Percentiles rank a stretch among this genome's conserved stretches.
Conservation (phyloP, 352 stramenopile species). For the Pythium dissimile region DNA sequence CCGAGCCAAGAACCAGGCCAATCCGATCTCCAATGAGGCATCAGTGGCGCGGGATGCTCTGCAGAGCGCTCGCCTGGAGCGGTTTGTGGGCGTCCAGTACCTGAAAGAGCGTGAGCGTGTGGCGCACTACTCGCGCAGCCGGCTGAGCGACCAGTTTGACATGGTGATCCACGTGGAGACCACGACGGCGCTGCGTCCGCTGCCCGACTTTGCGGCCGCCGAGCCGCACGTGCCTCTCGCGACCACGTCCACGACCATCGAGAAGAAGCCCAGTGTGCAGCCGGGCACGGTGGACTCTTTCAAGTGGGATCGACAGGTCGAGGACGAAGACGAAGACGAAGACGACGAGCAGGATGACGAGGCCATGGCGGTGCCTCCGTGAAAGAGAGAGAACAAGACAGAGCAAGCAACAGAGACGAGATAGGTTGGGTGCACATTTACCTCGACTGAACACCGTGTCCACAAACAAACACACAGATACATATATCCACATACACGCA, state of each 20-base stretch:
- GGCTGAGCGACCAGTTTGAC: constrained; percentile 30
- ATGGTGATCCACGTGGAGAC: constrained; percentile 28
- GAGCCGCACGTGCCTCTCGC: constrained; percentile 12
- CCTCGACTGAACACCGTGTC: no score
- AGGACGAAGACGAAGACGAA: not conserved
- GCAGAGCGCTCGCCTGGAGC: constrained; percentile 20
- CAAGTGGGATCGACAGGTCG: constrained; percentile 14
- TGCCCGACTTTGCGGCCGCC: constrained; percentile 9
- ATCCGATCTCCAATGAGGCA: not conserved
- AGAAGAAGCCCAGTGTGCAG: not conserved
- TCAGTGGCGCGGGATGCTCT: not conserved
- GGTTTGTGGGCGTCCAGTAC: constrained; percentile 35
- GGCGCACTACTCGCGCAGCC: constrained; percentile 25
- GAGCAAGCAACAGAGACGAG: not conserved
- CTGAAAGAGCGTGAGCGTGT: constrained; percentile 23
- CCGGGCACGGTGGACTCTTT: constrained; percentile 14
- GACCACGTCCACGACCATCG: not conserved
- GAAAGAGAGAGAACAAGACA: not conserved
- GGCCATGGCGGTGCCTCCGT: constrained; percentile 1
- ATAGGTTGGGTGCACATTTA: no score
- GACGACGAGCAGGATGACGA: constrained; percentile 14
- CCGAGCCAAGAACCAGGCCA: not conserved
- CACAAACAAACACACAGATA: not conserved
- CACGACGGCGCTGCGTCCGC: constrained; percentile 28
- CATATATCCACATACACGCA: not conserved